Conservation (phyloP, 2,329 filamentous ascomycete species). For the Talaromyces sp. region DNA sequence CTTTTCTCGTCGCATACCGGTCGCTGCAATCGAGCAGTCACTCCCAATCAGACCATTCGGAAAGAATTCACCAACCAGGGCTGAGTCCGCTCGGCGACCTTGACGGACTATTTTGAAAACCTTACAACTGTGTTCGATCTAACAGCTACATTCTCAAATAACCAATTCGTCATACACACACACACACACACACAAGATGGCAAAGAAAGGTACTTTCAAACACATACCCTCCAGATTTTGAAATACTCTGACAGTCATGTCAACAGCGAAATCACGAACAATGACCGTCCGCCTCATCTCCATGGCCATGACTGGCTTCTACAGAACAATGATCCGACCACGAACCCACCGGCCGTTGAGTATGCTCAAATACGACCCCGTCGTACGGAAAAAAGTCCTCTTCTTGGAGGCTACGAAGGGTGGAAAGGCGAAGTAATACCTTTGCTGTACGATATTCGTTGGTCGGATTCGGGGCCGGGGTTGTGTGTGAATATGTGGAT, state of each 20-base stretch:
- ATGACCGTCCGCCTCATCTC: slow-evolving; percentile 91
- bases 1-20: neutral
- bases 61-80: neutral
- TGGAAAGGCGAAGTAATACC: slow-evolving; percentile 49
- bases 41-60: too few species aligned
- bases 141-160: neutral
- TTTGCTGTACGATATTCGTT: too few species aligned
- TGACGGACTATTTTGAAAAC: neutral
- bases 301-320: slow-evolving; percentile 99
- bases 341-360: slow-evolving; percentile 78
- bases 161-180: neutral
- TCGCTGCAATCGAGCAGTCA: neutral
- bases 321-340: slow-evolving; percentile 83
- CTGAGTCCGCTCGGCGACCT: neutral
- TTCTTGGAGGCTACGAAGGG: slow-evolving; percentile 91
- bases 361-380: slow-evolving; percentile 98
- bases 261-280: slow-evolving; percentile 79
- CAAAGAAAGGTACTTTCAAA: slow-evolving; percentile 18
- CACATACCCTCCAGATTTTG: neutral
- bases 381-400: slow-evolving; percentile 91
- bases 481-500: neutral
- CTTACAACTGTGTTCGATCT: neutral
- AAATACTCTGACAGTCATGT: neutral
- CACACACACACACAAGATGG: slow-evolving; percentile 11
- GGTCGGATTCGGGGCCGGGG: neutral